Evolutionary conservation across 2,329 filamentous ascomycete species (phyloP).

Genomic region (Xylariaceae sp.): DNA sequence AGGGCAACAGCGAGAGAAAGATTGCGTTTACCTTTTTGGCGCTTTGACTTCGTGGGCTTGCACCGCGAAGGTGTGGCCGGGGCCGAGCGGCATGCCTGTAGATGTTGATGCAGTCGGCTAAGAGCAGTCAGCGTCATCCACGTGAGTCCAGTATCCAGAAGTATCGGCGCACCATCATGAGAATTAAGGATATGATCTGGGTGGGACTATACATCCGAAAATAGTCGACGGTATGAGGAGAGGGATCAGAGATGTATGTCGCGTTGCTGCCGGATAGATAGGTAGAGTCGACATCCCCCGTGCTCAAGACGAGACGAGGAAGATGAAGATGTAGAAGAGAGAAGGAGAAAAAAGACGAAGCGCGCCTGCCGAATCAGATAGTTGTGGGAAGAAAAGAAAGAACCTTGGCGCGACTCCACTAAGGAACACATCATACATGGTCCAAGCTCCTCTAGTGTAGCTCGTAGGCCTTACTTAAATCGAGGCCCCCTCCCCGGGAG

Average conservation of each 20-base stretch:
- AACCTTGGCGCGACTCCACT: neutral
- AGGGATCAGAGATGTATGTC: neutral
- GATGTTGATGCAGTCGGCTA: conserved; percentile 65
- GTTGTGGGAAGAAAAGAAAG: conserved; percentile 16
- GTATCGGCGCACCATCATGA: conserved; percentile 14
- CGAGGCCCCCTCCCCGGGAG: neutral
- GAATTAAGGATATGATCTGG: conserved; percentile 7
- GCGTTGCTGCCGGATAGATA: neutral
- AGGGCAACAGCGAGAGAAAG: conserved; percentile 12
- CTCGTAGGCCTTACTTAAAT: neutral
- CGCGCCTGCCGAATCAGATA: conserved; percentile 6
- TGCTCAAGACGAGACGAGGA: conserved; percentile 7
- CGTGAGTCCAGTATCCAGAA: neutral
- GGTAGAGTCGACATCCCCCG: conserved; percentile 3
- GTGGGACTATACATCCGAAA: conserved; percentile 7
- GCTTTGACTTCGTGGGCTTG: conserved; percentile 80
- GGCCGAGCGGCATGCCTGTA: conserved; percentile 60
- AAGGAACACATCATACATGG: conserved; percentile 1
- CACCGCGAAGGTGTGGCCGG: conserved; percentile 68
- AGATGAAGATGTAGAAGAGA: conserved; percentile 3
- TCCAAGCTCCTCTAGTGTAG: conserved; percentile 16
- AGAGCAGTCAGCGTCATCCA: conserved; percentile 14
- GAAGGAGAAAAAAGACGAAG: conserved; percentile 8
- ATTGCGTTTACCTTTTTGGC: conserved; percentile 74
- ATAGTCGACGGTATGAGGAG: neutral